Base-by-base conservation (phyloP, 2,329 filamentous ascomycete genomes). In the Macrophomina pseudophaseolina region DNA sequence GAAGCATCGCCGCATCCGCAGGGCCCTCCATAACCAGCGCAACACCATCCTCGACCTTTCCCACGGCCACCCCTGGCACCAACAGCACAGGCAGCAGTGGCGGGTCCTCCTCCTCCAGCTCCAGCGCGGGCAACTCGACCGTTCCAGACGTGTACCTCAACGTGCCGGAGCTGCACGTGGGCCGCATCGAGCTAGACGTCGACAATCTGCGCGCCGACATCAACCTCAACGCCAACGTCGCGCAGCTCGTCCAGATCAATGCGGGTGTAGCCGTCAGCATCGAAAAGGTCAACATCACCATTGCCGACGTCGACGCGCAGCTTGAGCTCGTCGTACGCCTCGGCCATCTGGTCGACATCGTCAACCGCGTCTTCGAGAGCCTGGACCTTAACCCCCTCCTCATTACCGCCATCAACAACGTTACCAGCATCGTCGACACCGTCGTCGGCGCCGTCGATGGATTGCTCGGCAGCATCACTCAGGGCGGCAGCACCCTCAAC, bases 361-460 rank as follows among this genome's bases (percentile, higher is more conserved):
- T 89, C 63, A 86, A 87, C 74, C 82, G 86, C 32, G 87, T 87
- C 1, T 84, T 89, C 64, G 78, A 84, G 33, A 85, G 84, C 3
- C 78, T 89, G 33, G 86, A 89, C 70, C 79, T 89, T 18, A 88
- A 89, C 73, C 87, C 87, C 3, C 78, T 87, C n/a, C 80, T 88
- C 38, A 83, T 88, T 70, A 83, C 83, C 67, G 73, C 86, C 12
- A 77, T 88, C 65, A 84, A 86, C 74, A 83, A 84, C 60, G 84
- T 84, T 2, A 85, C 82, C 0, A 80, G 82, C 54, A 73, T 87
- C 11, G 81, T 87, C 3, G 83, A 83, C 51, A 78, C 80, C 5
- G 53, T 66, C 16, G 80, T 88, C 11, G 86, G 85, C 30, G 85
- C 81, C 0, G 85, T 88, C 0, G 86, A 86, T 71, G 86, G 86